Evolutionary conservation across 1,284 basidiomycete genomes (phyloP).

Genomic region (Microstroma glucosiphilum): DNA sequence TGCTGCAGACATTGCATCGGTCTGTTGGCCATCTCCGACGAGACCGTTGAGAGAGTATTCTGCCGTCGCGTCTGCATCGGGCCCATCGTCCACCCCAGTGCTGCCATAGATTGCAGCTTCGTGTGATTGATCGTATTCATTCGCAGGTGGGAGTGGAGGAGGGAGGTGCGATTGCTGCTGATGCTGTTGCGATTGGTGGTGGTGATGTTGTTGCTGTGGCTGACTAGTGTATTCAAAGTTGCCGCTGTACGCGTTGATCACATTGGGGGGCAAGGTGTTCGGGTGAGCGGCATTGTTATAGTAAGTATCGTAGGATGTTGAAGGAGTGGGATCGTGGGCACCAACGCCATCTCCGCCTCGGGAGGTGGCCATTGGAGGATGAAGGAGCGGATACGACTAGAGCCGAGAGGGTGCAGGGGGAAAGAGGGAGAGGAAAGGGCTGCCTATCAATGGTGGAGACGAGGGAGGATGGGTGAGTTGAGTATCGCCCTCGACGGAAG

Average conservation of each 20-base stretch:
- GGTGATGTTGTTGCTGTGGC: not conserved
- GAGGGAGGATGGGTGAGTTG: too few relatives aligned
- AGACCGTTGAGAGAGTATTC: not conserved
- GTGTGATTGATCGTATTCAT: not conserved
- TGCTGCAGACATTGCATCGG: too few relatives aligned
- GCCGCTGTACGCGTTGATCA: slow-evolving; percentile 3
- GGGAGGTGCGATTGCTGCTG: slow-evolving; percentile 5
- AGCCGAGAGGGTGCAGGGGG: too few relatives aligned
- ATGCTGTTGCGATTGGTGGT: not conserved
- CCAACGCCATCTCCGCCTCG: too few relatives aligned
- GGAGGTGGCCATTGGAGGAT: too few relatives aligned
- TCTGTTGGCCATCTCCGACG: too few relatives aligned
- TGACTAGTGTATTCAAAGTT: not conserved
- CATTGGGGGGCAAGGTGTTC: slow-evolving; percentile 2
- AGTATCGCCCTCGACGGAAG: too few relatives aligned
- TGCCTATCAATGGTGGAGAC: too few relatives aligned
- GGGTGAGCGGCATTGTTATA: slow-evolving; percentile 1
- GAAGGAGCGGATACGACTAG: too few relatives aligned
- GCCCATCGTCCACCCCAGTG: not conserved
- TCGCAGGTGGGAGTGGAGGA: not conserved
- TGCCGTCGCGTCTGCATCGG: not conserved
- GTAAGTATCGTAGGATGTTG: not conserved
- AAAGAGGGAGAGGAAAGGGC: too few relatives aligned
- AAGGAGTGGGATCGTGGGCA: too few relatives aligned
- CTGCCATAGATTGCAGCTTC: not conserved